Evolutionary conservation across 148 eudicot genomes (phyloP).

Genomic region (Rhododendron griersonianum): DNA sequence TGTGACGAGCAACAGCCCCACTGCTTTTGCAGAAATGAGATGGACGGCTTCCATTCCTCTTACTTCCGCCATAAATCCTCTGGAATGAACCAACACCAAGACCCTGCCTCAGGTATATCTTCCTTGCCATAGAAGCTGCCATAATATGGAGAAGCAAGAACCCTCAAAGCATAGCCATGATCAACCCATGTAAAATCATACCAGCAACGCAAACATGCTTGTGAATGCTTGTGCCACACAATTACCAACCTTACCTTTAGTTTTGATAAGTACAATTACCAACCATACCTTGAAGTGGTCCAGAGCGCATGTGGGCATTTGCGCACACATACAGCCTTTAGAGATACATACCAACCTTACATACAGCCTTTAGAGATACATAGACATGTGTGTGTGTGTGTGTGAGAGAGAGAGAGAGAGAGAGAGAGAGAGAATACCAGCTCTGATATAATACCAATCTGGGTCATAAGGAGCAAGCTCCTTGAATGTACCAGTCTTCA

Average conservation of each 20-base stretch:
- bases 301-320: too few relatives aligned
- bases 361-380: too few relatives aligned
- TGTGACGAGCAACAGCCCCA: slow-evolving; percentile 35
- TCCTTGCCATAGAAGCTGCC: slow-evolving; percentile 43
- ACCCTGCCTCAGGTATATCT: slow-evolving; percentile 36
- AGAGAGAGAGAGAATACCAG: slow-evolving; percentile 28
- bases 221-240: too few relatives aligned
- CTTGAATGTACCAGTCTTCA: slow-evolving; percentile 29
- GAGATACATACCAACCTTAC: too few relatives aligned
- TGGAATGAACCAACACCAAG: slow-evolving; percentile 41
- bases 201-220: background rate
- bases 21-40: slow-evolving; percentile 42
- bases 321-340: too few relatives aligned
- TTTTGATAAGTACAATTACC: too few relatives aligned
- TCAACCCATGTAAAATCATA: background rate
- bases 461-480: slow-evolving; percentile 41
- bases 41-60: slow-evolving; percentile 44
- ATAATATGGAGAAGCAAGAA: background rate
- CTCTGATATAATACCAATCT: slow-evolving; percentile 42
- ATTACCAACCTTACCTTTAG: too few relatives aligned
- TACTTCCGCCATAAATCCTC: slow-evolving; percentile 39
- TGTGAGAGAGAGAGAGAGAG: background rate
- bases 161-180: too few relatives aligned
- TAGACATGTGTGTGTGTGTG: too few relatives aligned
- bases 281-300: too few relatives aligned